Evolutionary conservation across 202 grass and related monocot genomes (phyloP), one percentile per base, ranked within the genome.

Genomic region (Carex arenaria): DNA sequence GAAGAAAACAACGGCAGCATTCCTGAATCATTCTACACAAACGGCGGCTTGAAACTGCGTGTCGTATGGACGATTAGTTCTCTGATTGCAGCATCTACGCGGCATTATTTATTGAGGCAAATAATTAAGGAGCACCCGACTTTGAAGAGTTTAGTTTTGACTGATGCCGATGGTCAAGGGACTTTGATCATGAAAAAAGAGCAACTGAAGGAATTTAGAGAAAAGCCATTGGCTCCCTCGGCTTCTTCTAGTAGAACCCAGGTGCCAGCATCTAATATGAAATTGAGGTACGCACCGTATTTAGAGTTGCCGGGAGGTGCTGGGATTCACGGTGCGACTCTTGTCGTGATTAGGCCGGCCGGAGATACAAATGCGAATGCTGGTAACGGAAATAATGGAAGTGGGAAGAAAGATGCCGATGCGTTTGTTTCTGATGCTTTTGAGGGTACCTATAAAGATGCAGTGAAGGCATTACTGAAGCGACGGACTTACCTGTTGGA

Each of bases 181-280:
- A 95, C 89, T 51, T 85, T 98, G 56, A 74, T 36, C 86, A 93
- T 98, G 95, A 87, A 43, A 5, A 79, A 69, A 19, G 87, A 89
- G 20, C 90, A 98, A 88, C 85, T 98, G 86, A 95, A 42, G 83
- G 95, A 98, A 85, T 95, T 98, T 67, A 90, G 88, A 68, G 95
- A 93, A 55, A 98, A 89, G 83, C 95, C 93, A 60, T 87, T 98
- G 82, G 86, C 93, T 64, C 89, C 89, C 0, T 92, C 92, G 0
- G 85, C 89, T 0, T 87, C 89, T 0, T 90, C 93, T 30, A 95
- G 91, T 81, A 94, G 95, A 85, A 93, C 93, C 10, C 95, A 95
- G 87, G 95, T 98, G 57, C 93, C 95, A 4, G 95, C 95, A 72
- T 95, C 92, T 70, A 98, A 98, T 84, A 98, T 98, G 95, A 98